These are phyloP conservation scores for Pluteus cervinus DNA, from an alignment of 768 basidiomycete genomes.

Conservation along the genomic window DNA sequence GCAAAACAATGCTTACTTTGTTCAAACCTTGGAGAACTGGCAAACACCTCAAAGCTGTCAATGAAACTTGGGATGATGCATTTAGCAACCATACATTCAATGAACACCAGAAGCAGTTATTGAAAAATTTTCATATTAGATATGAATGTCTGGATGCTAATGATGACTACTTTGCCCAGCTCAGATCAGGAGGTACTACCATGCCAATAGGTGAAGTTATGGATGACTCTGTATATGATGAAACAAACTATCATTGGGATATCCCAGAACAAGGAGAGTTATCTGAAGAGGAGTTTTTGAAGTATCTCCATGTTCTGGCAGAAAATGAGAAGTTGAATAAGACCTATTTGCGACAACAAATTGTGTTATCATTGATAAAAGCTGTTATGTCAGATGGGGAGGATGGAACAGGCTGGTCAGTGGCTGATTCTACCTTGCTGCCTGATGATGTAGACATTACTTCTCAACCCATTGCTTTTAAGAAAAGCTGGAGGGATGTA, in stretches of 20 bases:
- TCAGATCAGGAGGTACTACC: conserved; percentile 6
- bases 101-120: conserved; percentile 9
- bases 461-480: too few species aligned
- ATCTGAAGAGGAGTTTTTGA: too few species aligned
- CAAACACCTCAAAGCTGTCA: conserved; percentile 12
- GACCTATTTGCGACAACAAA: conserved; percentile 1
- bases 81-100: conserved; percentile 13
- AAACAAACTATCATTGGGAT: too few species aligned
- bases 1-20: conserved; percentile 11
- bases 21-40: too few species aligned
- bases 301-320: too few species aligned
- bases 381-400: conserved; percentile 3
- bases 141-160: conserved; percentile 7
- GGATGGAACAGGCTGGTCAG: too few species aligned
- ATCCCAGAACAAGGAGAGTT: too few species aligned
- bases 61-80: conserved; percentile 15
- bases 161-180: conserved; percentile 16
- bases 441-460: too few species aligned
- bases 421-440: too few species aligned
- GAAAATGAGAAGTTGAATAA: conserved; percentile 2
- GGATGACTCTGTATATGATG: conserved; percentile 5
- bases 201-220: conserved; percentile 3
- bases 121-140: conserved; percentile 8
- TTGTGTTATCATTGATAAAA: conserved; percentile 3
- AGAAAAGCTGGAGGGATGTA: conserved; percentile 1